A percentile compares a stretch with the other conserved stretches of the same genome.
phyloP scores from a whole-genome alignment of 768 basidiomycete genomes.

The Boletellus emodensis region DNA sequence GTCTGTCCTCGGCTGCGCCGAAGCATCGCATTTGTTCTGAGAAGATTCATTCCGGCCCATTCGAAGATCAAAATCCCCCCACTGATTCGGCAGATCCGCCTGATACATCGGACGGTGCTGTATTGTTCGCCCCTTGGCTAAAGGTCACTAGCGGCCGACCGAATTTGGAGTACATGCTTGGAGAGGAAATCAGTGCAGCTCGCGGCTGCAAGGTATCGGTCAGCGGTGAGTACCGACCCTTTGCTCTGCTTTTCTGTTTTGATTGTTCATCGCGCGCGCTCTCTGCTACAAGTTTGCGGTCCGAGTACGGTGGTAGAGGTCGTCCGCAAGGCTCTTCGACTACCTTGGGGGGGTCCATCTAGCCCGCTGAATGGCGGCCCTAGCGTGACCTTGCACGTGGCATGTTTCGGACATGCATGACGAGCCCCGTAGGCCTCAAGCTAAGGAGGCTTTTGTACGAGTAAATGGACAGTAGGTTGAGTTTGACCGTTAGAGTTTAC shows the following conservation, averaged over 20 bases:
- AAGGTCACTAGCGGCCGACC: constrained; percentile 26
- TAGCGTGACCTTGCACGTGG: constrained; percentile 31
- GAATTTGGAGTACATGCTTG: constrained; percentile 34
- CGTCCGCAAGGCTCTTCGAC: constrained; percentile 36
- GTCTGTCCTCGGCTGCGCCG: background rate
- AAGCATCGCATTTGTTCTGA: background rate
- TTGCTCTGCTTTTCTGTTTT: too few relatives aligned
- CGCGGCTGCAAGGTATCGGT: constrained; percentile 37
- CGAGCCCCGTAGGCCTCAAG: too few relatives aligned
- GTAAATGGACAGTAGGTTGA: too few relatives aligned
- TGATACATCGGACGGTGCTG: background rate
- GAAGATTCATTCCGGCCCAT: too few relatives aligned
- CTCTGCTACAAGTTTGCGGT: constrained; percentile 39
- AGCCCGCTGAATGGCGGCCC: constrained; percentile 30
- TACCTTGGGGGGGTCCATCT: constrained; percentile 19
- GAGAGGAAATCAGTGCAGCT: constrained; percentile 31
- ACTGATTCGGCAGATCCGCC: too few relatives aligned
- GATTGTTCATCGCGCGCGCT: too few relatives aligned
- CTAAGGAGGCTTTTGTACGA: too few relatives aligned
- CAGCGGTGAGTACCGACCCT: constrained; percentile 30
- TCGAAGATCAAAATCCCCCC: too few relatives aligned
- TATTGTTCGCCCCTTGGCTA: background rate
- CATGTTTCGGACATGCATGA: too few relatives aligned
- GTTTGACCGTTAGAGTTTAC: too few relatives aligned
- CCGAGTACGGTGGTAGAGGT: constrained; percentile 33